A percentile compares a stretch with the other conserved stretches of the same genome.
Conservation (phyloP, 441 rosid species). For the Croton laevigatus region DNA sequence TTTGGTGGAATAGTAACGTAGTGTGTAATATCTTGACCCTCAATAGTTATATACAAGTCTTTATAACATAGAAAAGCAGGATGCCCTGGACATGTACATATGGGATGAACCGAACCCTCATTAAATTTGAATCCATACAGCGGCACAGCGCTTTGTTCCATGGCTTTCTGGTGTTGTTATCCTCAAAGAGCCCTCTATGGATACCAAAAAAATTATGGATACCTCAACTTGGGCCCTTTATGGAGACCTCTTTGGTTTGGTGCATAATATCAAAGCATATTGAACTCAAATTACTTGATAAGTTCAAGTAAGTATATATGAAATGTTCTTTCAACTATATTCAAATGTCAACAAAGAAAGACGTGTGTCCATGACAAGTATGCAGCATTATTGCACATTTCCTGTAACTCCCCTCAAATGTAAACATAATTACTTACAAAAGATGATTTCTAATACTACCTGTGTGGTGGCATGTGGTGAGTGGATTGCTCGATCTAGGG, state of each 20-base stretch:
- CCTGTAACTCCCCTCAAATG: neutral
- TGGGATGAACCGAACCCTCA: neutral
- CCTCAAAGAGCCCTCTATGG: neutral
- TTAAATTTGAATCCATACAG: no score
- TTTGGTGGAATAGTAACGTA: neutral
- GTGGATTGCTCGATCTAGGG: slow-evolving; percentile 91
- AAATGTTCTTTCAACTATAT: neutral
- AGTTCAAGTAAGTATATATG: neutral
- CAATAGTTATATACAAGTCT: no score
- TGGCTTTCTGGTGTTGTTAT: neutral
- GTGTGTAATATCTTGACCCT: neutral
- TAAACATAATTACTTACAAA: neutral
- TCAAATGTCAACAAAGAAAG: neutral
- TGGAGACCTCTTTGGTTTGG: no score
- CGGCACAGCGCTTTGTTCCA: neutral
- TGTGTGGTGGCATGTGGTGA: slow-evolving; percentile 98
- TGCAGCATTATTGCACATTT: neutral
- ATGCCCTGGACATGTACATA: neutral
- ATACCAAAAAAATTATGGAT: no score
- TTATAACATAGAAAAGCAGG: neutral
- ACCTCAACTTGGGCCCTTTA: neutral
- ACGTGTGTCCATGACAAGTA: neutral
- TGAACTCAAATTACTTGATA: neutral
- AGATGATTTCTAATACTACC: slow-evolving; percentile 41
- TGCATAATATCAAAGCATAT: slow-evolving; percentile 6